Evolutionary conservation across 1,284 basidiomycete genomes (phyloP).

Genomic region (Rhodofomes roseus): DNA sequence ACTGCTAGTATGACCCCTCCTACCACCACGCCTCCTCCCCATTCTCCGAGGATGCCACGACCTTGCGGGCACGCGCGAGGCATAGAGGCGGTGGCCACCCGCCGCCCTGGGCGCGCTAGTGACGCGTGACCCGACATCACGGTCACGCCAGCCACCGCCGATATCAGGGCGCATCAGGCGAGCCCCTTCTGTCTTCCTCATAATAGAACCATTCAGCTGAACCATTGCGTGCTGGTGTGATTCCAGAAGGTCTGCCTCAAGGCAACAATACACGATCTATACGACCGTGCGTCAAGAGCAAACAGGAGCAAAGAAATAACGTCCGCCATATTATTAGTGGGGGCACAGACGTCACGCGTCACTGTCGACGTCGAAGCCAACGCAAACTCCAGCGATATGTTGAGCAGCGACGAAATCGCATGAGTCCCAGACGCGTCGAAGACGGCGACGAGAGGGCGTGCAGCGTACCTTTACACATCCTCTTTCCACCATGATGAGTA

Average conservation of each 20-base stretch:
- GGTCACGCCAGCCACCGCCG: neutral
- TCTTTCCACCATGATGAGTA: too few relatives aligned
- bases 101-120: too few relatives aligned
- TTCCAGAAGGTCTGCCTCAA: neutral
- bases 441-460: too few relatives aligned
- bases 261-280: neutral
- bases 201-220: neutral
- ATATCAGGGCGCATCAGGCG: neutral
- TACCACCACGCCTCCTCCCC: neutral
- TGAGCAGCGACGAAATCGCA: too few relatives aligned
- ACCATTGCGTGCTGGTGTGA: neutral
- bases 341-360: too few relatives aligned
- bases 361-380: too few relatives aligned
- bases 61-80: neutral
- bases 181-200: neutral
- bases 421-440: too few relatives aligned
- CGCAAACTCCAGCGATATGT: too few relatives aligned
- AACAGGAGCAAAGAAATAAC: neutral
- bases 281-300: neutral
- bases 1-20: neutral
- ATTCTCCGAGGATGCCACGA: neutral
- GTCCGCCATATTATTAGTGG: too few relatives aligned
- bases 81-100: neutral
- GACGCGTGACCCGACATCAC: neutral
- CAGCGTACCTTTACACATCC: too few relatives aligned